Percentiles rank a stretch among this genome's conserved stretches.
Evolutionary conservation across 352 stramenopile genomes (phyloP).

Genomic region (Phytophthora melonis): DNA sequence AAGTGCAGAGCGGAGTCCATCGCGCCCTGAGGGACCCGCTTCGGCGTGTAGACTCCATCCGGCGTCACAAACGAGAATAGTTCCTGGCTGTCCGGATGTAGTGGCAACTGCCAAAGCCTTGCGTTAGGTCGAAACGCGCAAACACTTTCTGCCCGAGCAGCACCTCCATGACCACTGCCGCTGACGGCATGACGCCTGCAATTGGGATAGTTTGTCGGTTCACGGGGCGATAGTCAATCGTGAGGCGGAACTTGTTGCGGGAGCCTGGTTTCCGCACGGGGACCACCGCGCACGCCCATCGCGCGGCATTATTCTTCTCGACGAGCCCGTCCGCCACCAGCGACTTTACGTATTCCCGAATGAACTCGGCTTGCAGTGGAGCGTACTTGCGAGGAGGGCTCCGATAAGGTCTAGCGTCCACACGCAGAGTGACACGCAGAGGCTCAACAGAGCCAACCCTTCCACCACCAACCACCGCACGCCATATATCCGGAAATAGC

Average conservation of each 20-base stretch:
- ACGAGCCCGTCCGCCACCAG: constrained; percentile 8
- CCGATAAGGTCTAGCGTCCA: background rate
- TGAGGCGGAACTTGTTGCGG: too few relatives aligned
- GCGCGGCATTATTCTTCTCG: constrained; percentile 16
- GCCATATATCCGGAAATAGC: constrained; percentile 4
- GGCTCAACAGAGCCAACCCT: constrained; percentile 7
- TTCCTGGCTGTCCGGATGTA: background rate
- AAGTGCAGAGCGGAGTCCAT: too few relatives aligned
- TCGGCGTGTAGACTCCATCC: too few relatives aligned
- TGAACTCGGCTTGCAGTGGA: constrained; percentile 7
- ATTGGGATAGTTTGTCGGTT: background rate
- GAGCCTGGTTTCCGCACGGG: too few relatives aligned
- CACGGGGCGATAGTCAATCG: too few relatives aligned
- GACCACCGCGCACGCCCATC: too few relatives aligned
- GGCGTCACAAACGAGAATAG: background rate
- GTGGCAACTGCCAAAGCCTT: background rate
- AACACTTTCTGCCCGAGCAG: background rate
- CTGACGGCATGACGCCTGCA: background rate
- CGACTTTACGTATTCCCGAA: constrained; percentile 15
- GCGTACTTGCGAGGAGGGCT: constrained; percentile 13
- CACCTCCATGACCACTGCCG: background rate
- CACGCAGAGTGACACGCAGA: too few relatives aligned
- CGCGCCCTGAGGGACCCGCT: too few relatives aligned
- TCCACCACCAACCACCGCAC: background rate
- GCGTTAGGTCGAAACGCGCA: background rate